phyloP scores from a whole-genome alignment of 2,329 filamentous ascomycete species.

The Claviceps sp. region DNA sequence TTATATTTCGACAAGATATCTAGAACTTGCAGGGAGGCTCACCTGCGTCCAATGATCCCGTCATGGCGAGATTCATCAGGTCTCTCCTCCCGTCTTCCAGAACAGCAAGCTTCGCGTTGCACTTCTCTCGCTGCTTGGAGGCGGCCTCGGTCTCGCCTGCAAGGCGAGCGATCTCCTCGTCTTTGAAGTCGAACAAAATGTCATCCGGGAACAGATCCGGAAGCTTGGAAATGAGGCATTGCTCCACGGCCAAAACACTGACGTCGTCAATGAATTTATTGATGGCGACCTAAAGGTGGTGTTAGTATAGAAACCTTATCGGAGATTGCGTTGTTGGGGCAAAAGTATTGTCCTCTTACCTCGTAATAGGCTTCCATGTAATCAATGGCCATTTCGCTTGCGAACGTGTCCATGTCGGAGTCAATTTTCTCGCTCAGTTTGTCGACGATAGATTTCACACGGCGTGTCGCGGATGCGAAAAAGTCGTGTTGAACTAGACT shows the following conservation, averaged over 20 bases:
- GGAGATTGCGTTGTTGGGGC: no score
- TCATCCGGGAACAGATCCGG: slow-evolving; percentile 10
- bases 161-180: slow-evolving; percentile 4
- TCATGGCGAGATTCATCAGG: background rate
- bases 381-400: slow-evolving; percentile 15
- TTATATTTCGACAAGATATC: no score
- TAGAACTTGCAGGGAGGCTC: background rate
- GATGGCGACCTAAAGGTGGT: slow-evolving; percentile 8
- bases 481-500: fast-evolving
- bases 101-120: slow-evolving; percentile 1
- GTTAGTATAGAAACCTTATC: background rate
- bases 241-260: slow-evolving; percentile 14
- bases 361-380: slow-evolving; percentile 28
- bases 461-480: background rate
- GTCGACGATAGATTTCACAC: background rate
- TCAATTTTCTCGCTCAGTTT: background rate
- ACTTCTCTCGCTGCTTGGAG: slow-evolving; percentile 1
- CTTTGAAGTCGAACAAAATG: slow-evolving; percentile 8
- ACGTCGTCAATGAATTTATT: slow-evolving; percentile 13
- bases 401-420: slow-evolving; percentile 1
- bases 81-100: background rate
- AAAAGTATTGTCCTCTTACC: slow-evolving; percentile 8
- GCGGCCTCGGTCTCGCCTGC: slow-evolving; percentile 2
- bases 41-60: background rate
- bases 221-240: slow-evolving; percentile 9